These are phyloP conservation scores for Corymbia maculata DNA, from an alignment of 345 rosid genomes.

Conservation along the genomic window DNA sequence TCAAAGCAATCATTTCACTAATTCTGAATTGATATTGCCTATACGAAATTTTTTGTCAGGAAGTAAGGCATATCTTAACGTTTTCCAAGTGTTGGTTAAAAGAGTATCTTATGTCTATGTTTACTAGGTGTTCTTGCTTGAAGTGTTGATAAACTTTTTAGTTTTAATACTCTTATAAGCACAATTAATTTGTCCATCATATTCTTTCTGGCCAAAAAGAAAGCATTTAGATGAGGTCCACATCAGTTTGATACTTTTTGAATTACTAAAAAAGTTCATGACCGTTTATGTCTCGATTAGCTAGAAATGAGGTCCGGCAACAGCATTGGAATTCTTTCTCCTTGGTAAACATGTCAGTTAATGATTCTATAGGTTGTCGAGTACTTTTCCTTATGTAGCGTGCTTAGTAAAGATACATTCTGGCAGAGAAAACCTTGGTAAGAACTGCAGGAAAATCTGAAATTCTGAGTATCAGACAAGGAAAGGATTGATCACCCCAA, in stretches of 20 bases:
- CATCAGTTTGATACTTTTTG: neutral
- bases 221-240: neutral
- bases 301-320: neutral
- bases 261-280: neutral
- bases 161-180: neutral
- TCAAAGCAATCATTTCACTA: neutral
- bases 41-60: neutral
- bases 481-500: neutral
- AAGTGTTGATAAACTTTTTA: neutral
- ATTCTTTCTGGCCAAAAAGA: neutral
- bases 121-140: neutral
- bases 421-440: neutral
- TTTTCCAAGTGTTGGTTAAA: neutral
- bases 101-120: neutral
- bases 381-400: neutral
- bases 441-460: neutral
- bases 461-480: neutral
- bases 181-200: neutral
- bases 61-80: neutral
- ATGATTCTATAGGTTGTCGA: neutral
- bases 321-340: neutral
- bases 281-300: neutral
- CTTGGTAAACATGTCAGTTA: neutral
- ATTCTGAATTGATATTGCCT: neutral
- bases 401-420: neutral